Evolutionary conservation across 805 yeast species (phyloP), one percentile per base, ranked within the genome.

Genomic region (Yamadazyma ubonensis): DNA sequence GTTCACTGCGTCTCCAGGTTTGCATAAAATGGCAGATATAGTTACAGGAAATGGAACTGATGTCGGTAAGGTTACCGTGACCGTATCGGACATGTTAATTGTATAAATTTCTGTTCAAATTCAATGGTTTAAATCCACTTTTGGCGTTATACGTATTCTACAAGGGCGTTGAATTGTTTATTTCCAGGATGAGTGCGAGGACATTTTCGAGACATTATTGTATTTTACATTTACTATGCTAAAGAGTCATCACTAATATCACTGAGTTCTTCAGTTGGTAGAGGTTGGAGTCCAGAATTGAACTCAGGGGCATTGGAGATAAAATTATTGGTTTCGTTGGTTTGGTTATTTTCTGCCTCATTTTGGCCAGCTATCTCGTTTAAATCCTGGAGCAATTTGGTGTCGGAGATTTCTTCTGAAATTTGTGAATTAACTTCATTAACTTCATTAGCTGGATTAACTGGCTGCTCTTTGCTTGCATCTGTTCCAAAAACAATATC

Each of bases 41-140:
- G 78, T 81, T 33, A 85, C 76, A 2, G 95, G 95, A 55, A 71
- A 86, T 14, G 83, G 80, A 15, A 80, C 72, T 33, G 81, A 75
- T 35, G 66, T 57, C n/a, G 91, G 88, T 27, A 84, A 61, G 26
- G 64, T 61, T 23, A 83, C 61, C 9, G 73, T 64, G 4, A 86
- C 78, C 57, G 63, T 44, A 28, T 54, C 60, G 17, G 66, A 52
- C 67, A 60, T 61, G 27, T 33, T 32, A 16, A 21, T 28, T 14
- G 17, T 9, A 28, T 4, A 28, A 28, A 5, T 14, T 23, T 23
- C 26, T 23, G n/a, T 23, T 12, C 26, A 4, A 23, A 10, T 10
- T 23, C 26, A 23, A 23, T 23, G 26, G 26, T 12, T n/a, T n/a
- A n/a, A n/a, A n/a, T n/a, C n/a, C n/a, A n/a, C n/a, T n/a, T n/a